Base-by-base conservation (phyloP, 345 rosid genomes). In the Fremontodendron californicum region DNA sequence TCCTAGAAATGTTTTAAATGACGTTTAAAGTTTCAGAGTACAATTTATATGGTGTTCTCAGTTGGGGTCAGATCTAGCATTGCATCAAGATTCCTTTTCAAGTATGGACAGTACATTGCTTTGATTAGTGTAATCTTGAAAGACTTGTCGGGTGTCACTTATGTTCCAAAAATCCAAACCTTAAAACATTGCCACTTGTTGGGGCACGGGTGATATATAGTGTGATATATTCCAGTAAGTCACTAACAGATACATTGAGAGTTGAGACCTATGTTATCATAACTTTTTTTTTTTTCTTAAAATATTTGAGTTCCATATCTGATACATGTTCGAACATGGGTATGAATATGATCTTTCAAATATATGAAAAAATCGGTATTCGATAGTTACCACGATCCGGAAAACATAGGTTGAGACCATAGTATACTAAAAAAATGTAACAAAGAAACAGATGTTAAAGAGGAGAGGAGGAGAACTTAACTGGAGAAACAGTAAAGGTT, bases 401-500 rank as follows among this genome's bases (percentile, higher is more conserved):
- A n/a, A n/a, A n/a, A n/a, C 58, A 52, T n/a, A 52, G 10, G 61
- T 21, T 21, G 16, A 73, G 35, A 25, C 8, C 43, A 45, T 68
- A 46, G 73, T 2, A 9, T 39, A 39, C 29, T 1, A 4, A 65
- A 39, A 1, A 19, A 23, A 37, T 0, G 0, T n/a, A 27, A 42
- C 12, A 27, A 49, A 76, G 8, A 13, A 29, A 61, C 65, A 13
- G n/a, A 29, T 27, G 64, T 11, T 23, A 55, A 55, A 45, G 48
- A 12, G 1, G 8, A 48, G 16, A 48, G n/a, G 27, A 31, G 43
- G 31, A 23, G 39, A n/a, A 81, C 78, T 81, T 65, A 84, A 93
- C 98, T 79, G 84, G 98, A 94, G 81, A 94, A 90, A 71, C 90
- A 89, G 79, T 89, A 93, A 46, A 85, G 77, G 78, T 81, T 88